Evolutionary conservation across 2,329 filamentous ascomycete species (phyloP).

Genomic region (Amylocarpus encephaloides): DNA sequence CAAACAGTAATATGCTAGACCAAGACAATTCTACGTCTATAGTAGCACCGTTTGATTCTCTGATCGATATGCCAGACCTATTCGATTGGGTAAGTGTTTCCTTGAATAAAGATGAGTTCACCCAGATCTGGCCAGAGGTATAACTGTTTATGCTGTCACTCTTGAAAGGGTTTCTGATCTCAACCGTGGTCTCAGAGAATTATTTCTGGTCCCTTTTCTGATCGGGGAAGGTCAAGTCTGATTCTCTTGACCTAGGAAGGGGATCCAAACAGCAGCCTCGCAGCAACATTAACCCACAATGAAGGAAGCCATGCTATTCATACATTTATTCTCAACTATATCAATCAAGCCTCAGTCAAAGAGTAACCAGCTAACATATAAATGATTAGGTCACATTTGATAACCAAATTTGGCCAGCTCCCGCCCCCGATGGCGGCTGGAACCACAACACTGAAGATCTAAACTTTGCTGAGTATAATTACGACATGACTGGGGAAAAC

Average conservation of each 20-base stretch:
- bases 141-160: too few relatives aligned
- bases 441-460: neutral
- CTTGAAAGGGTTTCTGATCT: too few relatives aligned
- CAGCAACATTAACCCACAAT: too few relatives aligned
- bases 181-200: too few relatives aligned
- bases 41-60: conserved; percentile 12
- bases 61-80: conserved; percentile 16
- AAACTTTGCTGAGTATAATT: neutral
- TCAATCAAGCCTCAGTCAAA: neutral
- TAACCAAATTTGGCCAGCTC: conserved; percentile 4
- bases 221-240: neutral
- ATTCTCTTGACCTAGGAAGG: neutral
- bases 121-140: too few relatives aligned
- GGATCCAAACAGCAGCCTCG: too few relatives aligned
- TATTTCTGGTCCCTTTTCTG: too few relatives aligned
- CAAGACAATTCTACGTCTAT: conserved; percentile 1
- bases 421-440: too few relatives aligned
- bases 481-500: too few relatives aligned
- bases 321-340: too few relatives aligned
- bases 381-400: conserved; percentile 5
- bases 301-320: too few relatives aligned
- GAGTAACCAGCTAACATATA: neutral
- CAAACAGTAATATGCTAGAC: neutral
- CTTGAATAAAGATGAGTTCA: neutral
- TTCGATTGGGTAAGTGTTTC: conserved; percentile 23